Evolutionary conservation across 2,329 filamentous ascomycete genomes (phyloP).

Genomic region (Aspergillus texensis): DNA sequence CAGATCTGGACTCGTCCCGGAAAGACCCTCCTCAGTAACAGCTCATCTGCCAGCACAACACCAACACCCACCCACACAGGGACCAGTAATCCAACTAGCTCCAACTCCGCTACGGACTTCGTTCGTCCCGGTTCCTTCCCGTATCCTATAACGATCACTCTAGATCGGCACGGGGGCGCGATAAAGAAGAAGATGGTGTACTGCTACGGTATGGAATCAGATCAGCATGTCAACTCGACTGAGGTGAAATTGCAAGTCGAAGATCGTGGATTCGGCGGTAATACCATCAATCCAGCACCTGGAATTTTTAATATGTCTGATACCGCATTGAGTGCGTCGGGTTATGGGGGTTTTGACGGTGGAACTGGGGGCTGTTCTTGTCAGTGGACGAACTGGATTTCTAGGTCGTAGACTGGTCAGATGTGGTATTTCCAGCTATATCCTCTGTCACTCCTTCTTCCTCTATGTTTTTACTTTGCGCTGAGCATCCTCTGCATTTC

Average conservation of each 20-base stretch:
- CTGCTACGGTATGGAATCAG: slow-evolving; percentile 59
- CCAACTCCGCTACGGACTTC: slow-evolving; percentile 48
- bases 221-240: slow-evolving; percentile 49
- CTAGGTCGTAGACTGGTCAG: slow-evolving; percentile 3
- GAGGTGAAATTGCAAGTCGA: slow-evolving; percentile 55
- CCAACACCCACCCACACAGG: slow-evolving; percentile 16
- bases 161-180: slow-evolving; percentile 63
- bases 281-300: slow-evolving; percentile 53
- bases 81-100: slow-evolving; percentile 18
- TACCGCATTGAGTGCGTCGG: slow-evolving; percentile 22
- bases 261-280: slow-evolving; percentile 54
- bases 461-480: neutral
- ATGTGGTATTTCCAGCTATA: neutral
- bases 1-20: slow-evolving; percentile 63
- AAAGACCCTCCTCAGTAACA: slow-evolving; percentile 27
- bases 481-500: neutral
- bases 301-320: slow-evolving; percentile 43
- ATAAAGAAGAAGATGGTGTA: slow-evolving; percentile 59
- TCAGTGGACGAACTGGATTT: slow-evolving; percentile 59
- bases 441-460: neutral
- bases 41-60: slow-evolving; percentile 7
- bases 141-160: slow-evolving; percentile 61
- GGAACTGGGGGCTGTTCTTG: slow-evolving; percentile 63
- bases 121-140: slow-evolving; percentile 61
- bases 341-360: slow-evolving; percentile 57